Evolutionary conservation across 208 protist genomes (phyloP).

Genomic region (Trypanosomatidae sp.): DNA sequence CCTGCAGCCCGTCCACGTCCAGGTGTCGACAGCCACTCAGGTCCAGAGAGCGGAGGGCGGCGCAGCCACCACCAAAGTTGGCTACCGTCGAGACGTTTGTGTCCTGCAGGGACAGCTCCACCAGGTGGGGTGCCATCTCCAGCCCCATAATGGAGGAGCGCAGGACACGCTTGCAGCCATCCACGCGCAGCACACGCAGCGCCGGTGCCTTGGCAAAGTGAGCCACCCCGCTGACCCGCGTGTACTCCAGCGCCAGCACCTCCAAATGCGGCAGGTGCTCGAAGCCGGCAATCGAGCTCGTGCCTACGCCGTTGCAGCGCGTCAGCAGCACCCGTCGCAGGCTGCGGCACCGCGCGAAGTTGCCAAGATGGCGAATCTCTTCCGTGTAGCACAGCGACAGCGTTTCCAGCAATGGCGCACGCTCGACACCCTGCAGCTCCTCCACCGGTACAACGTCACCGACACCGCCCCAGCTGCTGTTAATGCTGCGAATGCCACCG

Average conservation of each 20-base stretch:
- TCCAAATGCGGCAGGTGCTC: conserved; percentile 39
- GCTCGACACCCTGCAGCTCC: conserved; percentile 43
- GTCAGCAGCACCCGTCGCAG: conserved; percentile 50
- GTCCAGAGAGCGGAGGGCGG: conserved; percentile 38
- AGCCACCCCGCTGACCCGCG: conserved; percentile 42
- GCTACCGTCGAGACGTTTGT: conserved; percentile 63
- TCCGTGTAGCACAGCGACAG: conserved; percentile 57
- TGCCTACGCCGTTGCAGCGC: conserved; percentile 55
- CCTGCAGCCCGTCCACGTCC: conserved; percentile 54
- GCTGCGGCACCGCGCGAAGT: conserved; percentile 39
- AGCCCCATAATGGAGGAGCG: conserved; percentile 49
- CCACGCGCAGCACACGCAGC: conserved; percentile 42
- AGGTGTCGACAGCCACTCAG: conserved; percentile 55
- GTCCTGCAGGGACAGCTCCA: conserved; percentile 48
- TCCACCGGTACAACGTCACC: not conserved
- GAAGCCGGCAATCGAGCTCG: conserved; percentile 36
- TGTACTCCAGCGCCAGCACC: conserved; percentile 54
- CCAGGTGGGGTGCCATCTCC: conserved; percentile 32
- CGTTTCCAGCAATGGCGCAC: conserved; percentile 33
- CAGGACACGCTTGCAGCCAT: conserved; percentile 61
- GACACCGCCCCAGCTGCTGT: too few species aligned
- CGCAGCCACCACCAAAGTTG: conserved; percentile 41
- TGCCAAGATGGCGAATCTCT: conserved; percentile 31
- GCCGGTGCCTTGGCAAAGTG: conserved; percentile 26
- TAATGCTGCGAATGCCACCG: too few species aligned